Evolutionary conservation across 2,329 filamentous ascomycete genomes (phyloP).

Genomic region (Trichoderma breve): DNA sequence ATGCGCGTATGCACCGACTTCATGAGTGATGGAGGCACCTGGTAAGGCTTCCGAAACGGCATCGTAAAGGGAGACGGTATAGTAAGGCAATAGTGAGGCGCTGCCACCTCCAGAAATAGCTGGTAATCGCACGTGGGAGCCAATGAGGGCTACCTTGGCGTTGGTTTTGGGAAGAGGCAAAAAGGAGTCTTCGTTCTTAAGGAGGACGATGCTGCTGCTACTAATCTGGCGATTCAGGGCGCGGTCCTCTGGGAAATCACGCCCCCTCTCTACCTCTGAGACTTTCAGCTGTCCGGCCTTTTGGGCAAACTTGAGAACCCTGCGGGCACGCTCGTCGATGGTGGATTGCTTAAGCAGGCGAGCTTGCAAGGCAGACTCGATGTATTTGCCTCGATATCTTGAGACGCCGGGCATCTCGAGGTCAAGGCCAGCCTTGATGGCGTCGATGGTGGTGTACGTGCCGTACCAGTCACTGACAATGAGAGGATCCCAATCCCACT

Average conservation of each 20-base stretch:
- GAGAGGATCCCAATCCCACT: constrained; percentile 7
- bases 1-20: constrained; percentile 2
- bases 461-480: constrained; percentile 9
- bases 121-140: not conserved
- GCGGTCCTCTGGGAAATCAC: not conserved
- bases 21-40: not conserved
- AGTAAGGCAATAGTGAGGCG: not conserved
- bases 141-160: not conserved
- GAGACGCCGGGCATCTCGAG: constrained; percentile 10
- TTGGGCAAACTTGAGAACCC: not conserved
- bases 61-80: not conserved
- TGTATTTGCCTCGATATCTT: not conserved
- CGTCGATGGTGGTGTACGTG: not conserved
- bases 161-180: not conserved
- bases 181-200: not conserved
- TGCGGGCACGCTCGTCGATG: not conserved
- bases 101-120: not conserved
- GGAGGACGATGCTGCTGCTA: not conserved
- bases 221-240: not conserved
- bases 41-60: not conserved
- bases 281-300: not conserved
- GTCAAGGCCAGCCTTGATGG: not conserved
- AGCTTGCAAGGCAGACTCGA: constrained; percentile 2
- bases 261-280: not conserved
- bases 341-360: not conserved